phyloP scores from a whole-genome alignment of 345 rosid genomes.

The Geranium rotundifolium region DNA sequence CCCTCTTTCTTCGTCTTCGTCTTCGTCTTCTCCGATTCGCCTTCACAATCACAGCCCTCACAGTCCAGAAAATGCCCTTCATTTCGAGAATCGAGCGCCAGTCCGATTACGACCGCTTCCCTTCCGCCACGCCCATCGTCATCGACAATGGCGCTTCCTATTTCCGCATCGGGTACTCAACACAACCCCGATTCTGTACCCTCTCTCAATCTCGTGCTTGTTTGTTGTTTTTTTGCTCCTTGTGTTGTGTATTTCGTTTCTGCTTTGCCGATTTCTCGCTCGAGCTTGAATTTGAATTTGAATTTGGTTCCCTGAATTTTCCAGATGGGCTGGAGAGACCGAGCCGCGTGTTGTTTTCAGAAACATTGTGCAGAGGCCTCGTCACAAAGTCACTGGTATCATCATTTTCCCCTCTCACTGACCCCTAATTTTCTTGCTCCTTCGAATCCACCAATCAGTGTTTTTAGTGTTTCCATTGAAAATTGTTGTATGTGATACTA shows the following conservation, averaged over 20 bases:
- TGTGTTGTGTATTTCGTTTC: neutral
- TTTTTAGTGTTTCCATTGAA: too few relatives aligned
- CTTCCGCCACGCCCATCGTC: conserved; percentile 74
- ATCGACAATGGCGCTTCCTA: conserved; percentile 95
- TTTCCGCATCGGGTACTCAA: conserved; percentile 82
- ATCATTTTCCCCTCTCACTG: neutral
- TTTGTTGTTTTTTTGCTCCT: neutral
- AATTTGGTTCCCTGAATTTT: conserved; percentile 3
- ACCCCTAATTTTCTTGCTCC: neutral
- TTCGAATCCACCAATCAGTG: too few relatives aligned
- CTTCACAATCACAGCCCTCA: neutral
- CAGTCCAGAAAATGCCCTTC: conserved; percentile 36
- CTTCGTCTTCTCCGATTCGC: neutral
- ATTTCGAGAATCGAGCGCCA: conserved; percentile 50
- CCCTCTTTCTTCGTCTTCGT: conserved; percentile 1
- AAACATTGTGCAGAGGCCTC: conserved; percentile 92
- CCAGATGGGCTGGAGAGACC: conserved; percentile 94
- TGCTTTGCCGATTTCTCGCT: neutral
- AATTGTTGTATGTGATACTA: too few relatives aligned
- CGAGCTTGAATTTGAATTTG: neutral
- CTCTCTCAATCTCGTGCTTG: neutral
- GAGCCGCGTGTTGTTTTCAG: conserved; percentile 91
- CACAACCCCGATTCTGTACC: conserved; percentile 22
- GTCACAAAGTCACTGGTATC: conserved; percentile 82
- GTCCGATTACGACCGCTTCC: conserved; percentile 52